Conservation (phyloP, 1,284 basidiomycete species). For the Phellopilus nigrolimitatus region DNA sequence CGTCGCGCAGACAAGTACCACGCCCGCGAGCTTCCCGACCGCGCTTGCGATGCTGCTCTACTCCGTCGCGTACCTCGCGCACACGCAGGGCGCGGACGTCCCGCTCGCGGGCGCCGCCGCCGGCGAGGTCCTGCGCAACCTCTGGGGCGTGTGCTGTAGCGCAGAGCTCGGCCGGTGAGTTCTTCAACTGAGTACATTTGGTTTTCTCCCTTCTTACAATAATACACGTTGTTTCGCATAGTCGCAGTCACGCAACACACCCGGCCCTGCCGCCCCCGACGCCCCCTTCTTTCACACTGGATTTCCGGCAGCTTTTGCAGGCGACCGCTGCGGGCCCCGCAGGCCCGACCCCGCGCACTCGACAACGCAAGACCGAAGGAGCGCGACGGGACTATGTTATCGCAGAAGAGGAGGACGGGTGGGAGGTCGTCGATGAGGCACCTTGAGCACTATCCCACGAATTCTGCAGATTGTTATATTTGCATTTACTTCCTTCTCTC, state of each 20-base stretch:
- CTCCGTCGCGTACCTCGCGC: constrained; percentile 70
- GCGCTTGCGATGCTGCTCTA: constrained; percentile 77
- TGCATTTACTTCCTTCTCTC: too few species aligned
- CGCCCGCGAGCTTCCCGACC: constrained; percentile 58
- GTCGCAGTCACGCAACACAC: constrained; percentile 54
- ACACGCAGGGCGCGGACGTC: constrained; percentile 69
- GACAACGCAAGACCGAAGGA: background rate
- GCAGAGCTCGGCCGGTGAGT: constrained; percentile 58
- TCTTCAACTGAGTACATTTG: too few species aligned
- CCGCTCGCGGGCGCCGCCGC: constrained; percentile 55
- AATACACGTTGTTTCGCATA: too few species aligned
- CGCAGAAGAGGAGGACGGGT: constrained; percentile 15
- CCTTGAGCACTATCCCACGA: too few species aligned
- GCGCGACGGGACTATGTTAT: background rate
- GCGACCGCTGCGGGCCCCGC: constrained; percentile 57
- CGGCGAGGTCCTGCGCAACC: constrained; percentile 64
- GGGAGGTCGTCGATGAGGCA: constrained; percentile 18
- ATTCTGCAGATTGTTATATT: too few species aligned
- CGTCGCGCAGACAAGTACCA: constrained; percentile 19
- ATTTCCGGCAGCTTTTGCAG: constrained; percentile 71
- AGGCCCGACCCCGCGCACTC: constrained; percentile 22
- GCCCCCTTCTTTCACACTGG: constrained; percentile 52
- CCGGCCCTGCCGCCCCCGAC: constrained; percentile 56
- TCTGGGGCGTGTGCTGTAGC: constrained; percentile 73
- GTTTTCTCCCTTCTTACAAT: too few species aligned